Conservation (phyloP, 257 asterid genomes). For the Leonotis leonurus region DNA sequence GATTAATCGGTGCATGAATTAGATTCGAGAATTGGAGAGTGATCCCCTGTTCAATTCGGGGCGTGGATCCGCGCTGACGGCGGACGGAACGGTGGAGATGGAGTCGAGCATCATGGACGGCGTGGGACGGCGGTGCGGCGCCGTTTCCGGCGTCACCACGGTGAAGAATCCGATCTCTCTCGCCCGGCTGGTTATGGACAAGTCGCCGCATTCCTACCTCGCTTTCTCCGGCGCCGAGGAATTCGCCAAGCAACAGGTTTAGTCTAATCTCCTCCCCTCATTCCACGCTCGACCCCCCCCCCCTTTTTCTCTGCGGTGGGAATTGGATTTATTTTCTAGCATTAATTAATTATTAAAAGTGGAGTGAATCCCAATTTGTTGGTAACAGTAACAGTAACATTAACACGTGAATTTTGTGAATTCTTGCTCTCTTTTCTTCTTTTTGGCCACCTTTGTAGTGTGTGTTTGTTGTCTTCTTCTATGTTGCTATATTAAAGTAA, state of each 20-base stretch:
- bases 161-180: constrained; percentile 87
- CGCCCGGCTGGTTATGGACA: constrained; percentile 96
- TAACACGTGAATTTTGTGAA: not conserved
- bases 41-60: constrained; percentile 91
- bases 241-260: constrained; percentile 80
- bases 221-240: constrained; percentile 85
- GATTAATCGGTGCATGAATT: too few species aligned
- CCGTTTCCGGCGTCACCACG: constrained; percentile 83
- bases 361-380: not conserved
- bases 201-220: constrained; percentile 86
- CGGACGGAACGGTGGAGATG: constrained; percentile 91
- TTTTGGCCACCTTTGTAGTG: not conserved
- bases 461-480: not conserved
- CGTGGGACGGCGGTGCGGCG: constrained; percentile 79
- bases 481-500: too few species aligned
- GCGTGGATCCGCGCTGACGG: constrained; percentile 94
- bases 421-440: constrained; percentile 1
- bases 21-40: constrained; percentile 83
- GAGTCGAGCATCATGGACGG: constrained; percentile 99
- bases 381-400: too few species aligned
- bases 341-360: too few species aligned
- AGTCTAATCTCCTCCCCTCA: constrained; percentile 1
- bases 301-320: not conserved
- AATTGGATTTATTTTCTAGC: too few species aligned
- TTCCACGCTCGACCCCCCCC: not conserved